These are phyloP conservation scores for Myriangium duriaei DNA, from an alignment of 2,329 filamentous ascomycete genomes.

Conservation along the genomic window DNA sequence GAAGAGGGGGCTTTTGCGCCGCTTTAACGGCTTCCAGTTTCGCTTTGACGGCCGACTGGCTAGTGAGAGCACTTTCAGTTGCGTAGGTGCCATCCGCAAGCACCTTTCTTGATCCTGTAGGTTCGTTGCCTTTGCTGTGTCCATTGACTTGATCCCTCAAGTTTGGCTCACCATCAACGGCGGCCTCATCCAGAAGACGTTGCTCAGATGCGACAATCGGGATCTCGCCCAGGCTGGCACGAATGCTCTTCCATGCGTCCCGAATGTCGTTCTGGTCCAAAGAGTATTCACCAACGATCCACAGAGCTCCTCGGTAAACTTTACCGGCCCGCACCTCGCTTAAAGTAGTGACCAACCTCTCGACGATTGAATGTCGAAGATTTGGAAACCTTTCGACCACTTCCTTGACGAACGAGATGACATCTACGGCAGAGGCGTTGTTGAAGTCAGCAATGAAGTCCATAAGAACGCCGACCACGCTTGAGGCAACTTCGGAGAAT, in stretches of 20 bases:
- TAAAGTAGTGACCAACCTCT: conserved; percentile 77
- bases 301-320: conserved; percentile 90
- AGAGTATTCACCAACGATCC: conserved; percentile 97
- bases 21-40: conserved; percentile 94
- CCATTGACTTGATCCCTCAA: conserved; percentile 66
- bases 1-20: conserved; percentile 86
- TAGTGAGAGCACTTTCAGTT: conserved; percentile 90
- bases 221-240: conserved; percentile 87
- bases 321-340: conserved; percentile 92
- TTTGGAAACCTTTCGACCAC: conserved; percentile 96
- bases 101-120: conserved; percentile 79
- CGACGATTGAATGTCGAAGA: conserved; percentile 74
- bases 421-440: conserved; percentile 89
- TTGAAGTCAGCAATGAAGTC: conserved; percentile 98
- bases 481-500: conserved; percentile 94
- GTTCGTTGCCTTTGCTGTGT: conserved; percentile 59
- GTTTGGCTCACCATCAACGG: conserved; percentile 52
- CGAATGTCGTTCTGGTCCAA: conserved; percentile 86
- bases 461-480: conserved; percentile 93
- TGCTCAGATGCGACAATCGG: conserved; percentile 94
- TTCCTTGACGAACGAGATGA: conserved; percentile 97
- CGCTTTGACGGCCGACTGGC: conserved; percentile 76
- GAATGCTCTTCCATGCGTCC: conserved; percentile 92
- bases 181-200: conserved; percentile 66
- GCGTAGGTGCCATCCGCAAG: conserved; percentile 95